Conservation (phyloP, 2,329 filamentous ascomycete species). For the Verticillium longisporum region DNA sequence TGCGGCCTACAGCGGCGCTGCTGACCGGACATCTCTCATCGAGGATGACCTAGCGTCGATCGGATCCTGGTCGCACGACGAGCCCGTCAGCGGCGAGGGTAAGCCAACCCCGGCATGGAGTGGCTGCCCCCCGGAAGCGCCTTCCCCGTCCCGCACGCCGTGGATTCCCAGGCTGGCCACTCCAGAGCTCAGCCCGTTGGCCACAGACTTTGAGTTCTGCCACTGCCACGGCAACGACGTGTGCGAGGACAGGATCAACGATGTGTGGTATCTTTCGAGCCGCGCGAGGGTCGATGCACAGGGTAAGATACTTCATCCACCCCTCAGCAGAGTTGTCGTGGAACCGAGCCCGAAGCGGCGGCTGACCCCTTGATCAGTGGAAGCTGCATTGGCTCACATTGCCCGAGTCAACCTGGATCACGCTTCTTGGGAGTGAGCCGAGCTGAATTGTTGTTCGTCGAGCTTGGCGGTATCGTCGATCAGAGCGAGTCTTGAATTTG, state of each 20-base stretch:
- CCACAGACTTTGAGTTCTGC: constrained; percentile 10
- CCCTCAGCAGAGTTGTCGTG: neutral
- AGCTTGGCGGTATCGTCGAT: neutral
- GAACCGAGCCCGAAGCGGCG: neutral
- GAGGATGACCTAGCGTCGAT: neutral
- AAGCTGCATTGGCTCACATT: constrained; percentile 9
- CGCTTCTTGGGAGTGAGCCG: neutral
- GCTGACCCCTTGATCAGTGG: constrained; percentile 6
- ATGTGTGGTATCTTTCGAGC: constrained; percentile 8
- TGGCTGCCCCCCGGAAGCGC: neutral
- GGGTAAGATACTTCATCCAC: neutral
- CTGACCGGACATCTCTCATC: neutral
- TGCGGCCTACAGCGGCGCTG: neutral
- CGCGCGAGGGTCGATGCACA: constrained; percentile 4
- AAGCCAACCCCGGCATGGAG: neutral
- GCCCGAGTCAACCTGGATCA: neutral
- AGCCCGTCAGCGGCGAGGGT: neutral
- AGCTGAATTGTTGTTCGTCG: too few relatives aligned
- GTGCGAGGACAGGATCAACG: constrained; percentile 8
- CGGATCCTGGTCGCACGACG: neutral
- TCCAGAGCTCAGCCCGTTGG: constrained; percentile 8
- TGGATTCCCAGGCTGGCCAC: constrained; percentile 7
- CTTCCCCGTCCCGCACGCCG: constrained; percentile 4
- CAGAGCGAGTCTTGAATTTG: neutral
- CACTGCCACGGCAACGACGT: constrained; percentile 6